Conservation (phyloP, 2,329 filamentous ascomycete species). For the Truncatella angustata region DNA sequence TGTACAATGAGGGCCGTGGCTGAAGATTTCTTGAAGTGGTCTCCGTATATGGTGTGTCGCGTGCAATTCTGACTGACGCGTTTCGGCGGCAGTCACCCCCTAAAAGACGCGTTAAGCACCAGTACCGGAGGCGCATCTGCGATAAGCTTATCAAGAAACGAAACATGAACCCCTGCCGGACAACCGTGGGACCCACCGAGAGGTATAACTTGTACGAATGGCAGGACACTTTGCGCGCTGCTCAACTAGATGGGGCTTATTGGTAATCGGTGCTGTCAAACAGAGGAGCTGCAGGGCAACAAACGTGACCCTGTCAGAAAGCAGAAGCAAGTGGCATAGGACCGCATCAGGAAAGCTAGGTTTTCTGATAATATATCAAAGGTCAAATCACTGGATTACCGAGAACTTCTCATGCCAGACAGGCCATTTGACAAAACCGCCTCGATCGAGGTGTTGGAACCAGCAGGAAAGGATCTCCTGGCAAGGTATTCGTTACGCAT, state of each 20-base stretch:
- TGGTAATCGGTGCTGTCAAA: conserved; percentile 67
- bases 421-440: conserved; percentile 67
- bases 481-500: conserved; percentile 66
- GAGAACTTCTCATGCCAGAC: conserved; percentile 53
- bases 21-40: too few relatives aligned
- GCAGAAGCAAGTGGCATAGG: conserved; percentile 66
- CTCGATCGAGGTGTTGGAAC: conserved; percentile 77
- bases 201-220: too few relatives aligned
- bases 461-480: conserved; percentile 67
- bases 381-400: conserved; percentile 69
- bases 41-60: too few relatives aligned
- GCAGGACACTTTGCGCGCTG: too few relatives aligned
- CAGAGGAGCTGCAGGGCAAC: conserved; percentile 68
- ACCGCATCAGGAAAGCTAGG: conserved; percentile 60
- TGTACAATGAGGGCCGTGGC: too few relatives aligned
- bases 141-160: not conserved
- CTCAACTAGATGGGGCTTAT: conserved; percentile 73
- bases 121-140: not conserved
- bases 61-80: not conserved
- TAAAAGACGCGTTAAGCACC: conserved; percentile 1
- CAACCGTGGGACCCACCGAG: too few relatives aligned
- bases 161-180: too few relatives aligned
- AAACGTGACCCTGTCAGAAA: conserved; percentile 66
- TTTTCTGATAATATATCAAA: conserved; percentile 58
- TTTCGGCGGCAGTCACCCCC: not conserved